Evolutionary conservation across 2,329 filamentous ascomycete genomes (phyloP).

Genomic region (Bisporella sp.): DNA sequence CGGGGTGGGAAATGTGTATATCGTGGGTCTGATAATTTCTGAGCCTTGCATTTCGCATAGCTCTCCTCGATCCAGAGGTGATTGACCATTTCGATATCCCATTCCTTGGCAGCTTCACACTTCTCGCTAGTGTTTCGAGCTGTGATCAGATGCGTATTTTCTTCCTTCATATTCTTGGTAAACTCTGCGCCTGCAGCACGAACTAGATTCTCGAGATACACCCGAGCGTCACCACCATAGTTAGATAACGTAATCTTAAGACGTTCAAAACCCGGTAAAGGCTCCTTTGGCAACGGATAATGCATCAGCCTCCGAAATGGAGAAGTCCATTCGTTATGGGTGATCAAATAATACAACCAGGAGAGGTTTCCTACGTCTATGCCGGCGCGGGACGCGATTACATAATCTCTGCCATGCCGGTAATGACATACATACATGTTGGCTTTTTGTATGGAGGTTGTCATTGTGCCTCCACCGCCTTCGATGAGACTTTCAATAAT

Average conservation of each 20-base stretch:
- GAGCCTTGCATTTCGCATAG: slow-evolving; percentile 79
- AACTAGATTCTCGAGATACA: slow-evolving; percentile 90
- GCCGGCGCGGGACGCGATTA: slow-evolving; percentile 64
- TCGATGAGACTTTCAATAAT: slow-evolving; percentile 66
- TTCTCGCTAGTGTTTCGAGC: slow-evolving; percentile 88
- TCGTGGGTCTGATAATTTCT: slow-evolving; percentile 62
- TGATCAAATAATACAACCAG: slow-evolving; percentile 91
- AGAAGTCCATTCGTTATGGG: slow-evolving; percentile 81
- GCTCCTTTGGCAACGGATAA: slow-evolving; percentile 73
- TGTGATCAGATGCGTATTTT: slow-evolving; percentile 93
- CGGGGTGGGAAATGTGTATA: slow-evolving; percentile 83
- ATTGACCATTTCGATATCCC: slow-evolving; percentile 85
- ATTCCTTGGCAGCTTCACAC: slow-evolving; percentile 84
- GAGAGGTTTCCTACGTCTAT: slow-evolving; percentile 88
- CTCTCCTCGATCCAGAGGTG: slow-evolving; percentile 97
- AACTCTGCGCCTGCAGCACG: slow-evolving; percentile 77
- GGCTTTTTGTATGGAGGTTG: slow-evolving; percentile 57
- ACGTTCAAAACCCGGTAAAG: slow-evolving; percentile 71
- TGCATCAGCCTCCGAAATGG: slow-evolving; percentile 78
- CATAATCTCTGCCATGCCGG: slow-evolving; percentile 73
- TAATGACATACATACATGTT: slow-evolving; percentile 85
- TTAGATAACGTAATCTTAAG: slow-evolving; percentile 87
- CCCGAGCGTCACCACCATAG: slow-evolving; percentile 88
- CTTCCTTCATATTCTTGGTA: slow-evolving; percentile 89
- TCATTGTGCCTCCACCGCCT: slow-evolving; percentile 64